These are phyloP conservation scores for Nemania diffusa DNA, from an alignment of 2,329 filamentous ascomycete species.

Conservation along the genomic window DNA sequence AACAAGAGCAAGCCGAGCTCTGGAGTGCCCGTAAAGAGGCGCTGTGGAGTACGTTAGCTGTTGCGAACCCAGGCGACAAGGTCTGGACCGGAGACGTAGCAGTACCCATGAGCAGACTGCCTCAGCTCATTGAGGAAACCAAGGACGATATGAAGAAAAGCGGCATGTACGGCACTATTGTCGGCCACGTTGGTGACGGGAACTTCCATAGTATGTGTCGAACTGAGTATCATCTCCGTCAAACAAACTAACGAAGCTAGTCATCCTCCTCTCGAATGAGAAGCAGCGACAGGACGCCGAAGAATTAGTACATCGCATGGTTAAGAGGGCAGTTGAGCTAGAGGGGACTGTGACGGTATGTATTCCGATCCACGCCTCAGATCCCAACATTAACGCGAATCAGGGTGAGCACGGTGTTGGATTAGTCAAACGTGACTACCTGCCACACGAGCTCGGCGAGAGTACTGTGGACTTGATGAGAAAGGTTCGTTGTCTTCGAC, in stretches of 20 bases:
- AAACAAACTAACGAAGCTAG: conserved; percentile 46
- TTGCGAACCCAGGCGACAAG: conserved; percentile 71
- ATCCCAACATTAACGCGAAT: conserved; percentile 9
- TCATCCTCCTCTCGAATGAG: conserved; percentile 71
- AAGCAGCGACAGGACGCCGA: conserved; percentile 74
- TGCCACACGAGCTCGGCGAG: conserved; percentile 80
- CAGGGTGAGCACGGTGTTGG: conserved; percentile 85
- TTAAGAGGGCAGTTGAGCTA: conserved; percentile 84
- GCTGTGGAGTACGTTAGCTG: conserved; percentile 81
- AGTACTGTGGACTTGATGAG: conserved; percentile 84
- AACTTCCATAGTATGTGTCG: conserved; percentile 73
- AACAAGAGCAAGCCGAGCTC: conserved; percentile 77
- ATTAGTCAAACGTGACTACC: conserved; percentile 84
- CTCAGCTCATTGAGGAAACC: conserved; percentile 81
- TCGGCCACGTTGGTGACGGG: conserved; percentile 79
- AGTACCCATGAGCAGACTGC: conserved; percentile 78
- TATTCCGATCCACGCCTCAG: background rate
- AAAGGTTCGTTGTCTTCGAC: conserved; percentile 63
- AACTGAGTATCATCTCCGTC: background rate
- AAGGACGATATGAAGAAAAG: conserved; percentile 68
- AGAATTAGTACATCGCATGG: conserved; percentile 81
- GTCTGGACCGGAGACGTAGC: conserved; percentile 91
- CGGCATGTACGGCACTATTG: conserved; percentile 70
- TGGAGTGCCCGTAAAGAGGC: conserved; percentile 89
- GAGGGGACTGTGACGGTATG: conserved; percentile 82